These are phyloP conservation scores for Cryptosporidium bovis DNA, from an alignment of 169 alveolate species.

Conservation along the genomic window DNA sequence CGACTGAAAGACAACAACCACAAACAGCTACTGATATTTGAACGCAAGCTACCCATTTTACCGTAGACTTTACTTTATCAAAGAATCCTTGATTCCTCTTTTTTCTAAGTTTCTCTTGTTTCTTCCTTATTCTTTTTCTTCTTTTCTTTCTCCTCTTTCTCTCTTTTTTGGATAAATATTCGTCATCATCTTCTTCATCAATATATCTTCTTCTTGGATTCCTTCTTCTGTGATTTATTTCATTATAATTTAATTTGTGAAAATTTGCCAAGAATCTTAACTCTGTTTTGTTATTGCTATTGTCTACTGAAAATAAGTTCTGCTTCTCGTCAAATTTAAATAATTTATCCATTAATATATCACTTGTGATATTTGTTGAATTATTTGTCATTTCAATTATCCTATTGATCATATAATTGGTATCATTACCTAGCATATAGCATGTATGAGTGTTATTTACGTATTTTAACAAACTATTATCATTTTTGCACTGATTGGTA, in stretches of 20 bases:
- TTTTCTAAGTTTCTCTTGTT: slow-evolving; percentile 19
- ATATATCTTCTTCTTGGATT: slow-evolving; percentile 25
- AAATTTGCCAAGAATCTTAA: slow-evolving; percentile 27
- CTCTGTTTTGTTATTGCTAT: background rate
- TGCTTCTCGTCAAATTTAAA: background rate
- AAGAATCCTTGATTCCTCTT: slow-evolving; percentile 21
- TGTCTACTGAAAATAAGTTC: slow-evolving; percentile 1
- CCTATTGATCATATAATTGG: slow-evolving; percentile 5
- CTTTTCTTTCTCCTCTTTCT: slow-evolving; percentile 20
- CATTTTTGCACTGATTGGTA: background rate
- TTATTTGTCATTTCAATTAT: background rate
- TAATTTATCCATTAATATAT: slow-evolving; percentile 1
- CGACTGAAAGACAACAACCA: slow-evolving; percentile 39
- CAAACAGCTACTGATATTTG: slow-evolving; percentile 57
- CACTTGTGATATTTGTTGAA: background rate
- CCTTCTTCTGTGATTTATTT: slow-evolving; percentile 44
- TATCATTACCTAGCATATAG: slow-evolving; percentile 36
- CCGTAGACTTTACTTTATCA: slow-evolving; percentile 38
- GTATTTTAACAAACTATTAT: slow-evolving; percentile 23
- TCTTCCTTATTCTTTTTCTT: slow-evolving; percentile 14
- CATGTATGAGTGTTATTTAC: slow-evolving; percentile 48
- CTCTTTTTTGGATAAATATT: background rate
- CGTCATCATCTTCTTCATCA: slow-evolving; percentile 11
- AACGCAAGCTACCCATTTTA: slow-evolving; percentile 65
- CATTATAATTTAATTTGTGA: slow-evolving; percentile 26